Conservation (phyloP, 345 rosid genomes). For the Eutrema japonicum region DNA sequence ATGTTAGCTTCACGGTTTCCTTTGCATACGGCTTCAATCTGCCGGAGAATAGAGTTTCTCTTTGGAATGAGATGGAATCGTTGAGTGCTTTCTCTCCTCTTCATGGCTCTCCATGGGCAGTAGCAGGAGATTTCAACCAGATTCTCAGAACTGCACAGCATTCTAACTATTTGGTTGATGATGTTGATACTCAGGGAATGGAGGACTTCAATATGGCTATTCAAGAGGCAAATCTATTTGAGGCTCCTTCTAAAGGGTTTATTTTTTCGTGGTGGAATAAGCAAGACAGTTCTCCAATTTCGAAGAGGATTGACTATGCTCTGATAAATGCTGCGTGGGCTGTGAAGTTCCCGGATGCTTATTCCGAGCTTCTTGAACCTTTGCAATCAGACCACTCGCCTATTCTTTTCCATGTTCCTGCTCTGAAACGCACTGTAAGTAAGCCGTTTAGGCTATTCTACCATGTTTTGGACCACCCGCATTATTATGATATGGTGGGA, state of each 20-base stretch:
- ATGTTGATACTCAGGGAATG: not conserved
- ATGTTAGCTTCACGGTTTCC: not conserved
- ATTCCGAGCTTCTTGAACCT: no score
- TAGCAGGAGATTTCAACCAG: not conserved
- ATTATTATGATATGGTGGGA: no score
- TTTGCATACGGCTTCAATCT: not conserved
- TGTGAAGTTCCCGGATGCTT: no score
- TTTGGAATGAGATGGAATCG: rapidly evolving
- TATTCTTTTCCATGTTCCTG: no score
- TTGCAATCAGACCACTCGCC: no score
- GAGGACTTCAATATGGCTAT: not conserved
- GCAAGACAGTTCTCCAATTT: not conserved
- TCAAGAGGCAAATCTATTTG: not conserved
- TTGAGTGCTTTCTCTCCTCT: rapidly evolving
- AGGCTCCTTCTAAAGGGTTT: not conserved
- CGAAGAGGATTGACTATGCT: no score
- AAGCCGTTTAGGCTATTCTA: no score
- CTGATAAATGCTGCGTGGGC: no score
- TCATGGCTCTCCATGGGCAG: not conserved
- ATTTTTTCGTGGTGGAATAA: not conserved
- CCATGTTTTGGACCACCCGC: no score
- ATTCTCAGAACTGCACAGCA: not conserved
- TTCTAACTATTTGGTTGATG: not conserved
- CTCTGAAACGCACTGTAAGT: no score
- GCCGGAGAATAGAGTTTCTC: rapidly evolving